Base-by-base conservation (phyloP, 768 basidiomycete genomes). In the Suillus spraguei region DNA sequence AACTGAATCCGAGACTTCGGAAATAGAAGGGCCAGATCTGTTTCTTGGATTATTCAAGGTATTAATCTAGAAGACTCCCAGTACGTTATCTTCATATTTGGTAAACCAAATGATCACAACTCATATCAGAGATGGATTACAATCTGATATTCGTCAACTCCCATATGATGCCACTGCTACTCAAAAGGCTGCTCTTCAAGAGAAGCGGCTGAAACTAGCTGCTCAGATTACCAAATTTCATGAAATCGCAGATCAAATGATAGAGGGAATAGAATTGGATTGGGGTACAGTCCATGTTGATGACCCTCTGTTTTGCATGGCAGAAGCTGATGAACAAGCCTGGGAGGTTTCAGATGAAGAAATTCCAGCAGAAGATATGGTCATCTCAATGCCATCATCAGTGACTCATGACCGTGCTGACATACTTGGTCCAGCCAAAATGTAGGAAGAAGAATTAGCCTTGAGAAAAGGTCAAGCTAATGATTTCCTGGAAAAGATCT, bases 31-130 rank as follows among this genome's bases (percentile, higher is more conserved):
- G 1, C 22, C 1, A 4, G 47, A 49, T 14, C 47, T 5, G 13
- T 49, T 2, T 6, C 47, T 49, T 63, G 62, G 58, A 35, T 60
- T 8, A 33, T 63, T 16, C 47, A 33, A 7, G 58, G 62, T 14
- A 59, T 63, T 3, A 63, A 60, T 35, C 47, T 49, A 13, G 47
- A 49, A 11, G 22, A 49, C 4, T 24, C 22, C 13, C 47, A 49
- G 47, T 47, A 47, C 0, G 1, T 47, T 42, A 10, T 42, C 17
- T n/a, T n/a, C n/a, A n/a, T n/a, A n/a, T n/a, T n/a, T n/a, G n/a
- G n/a, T n/a, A n/a, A n/a, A n/a, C n/a, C n/a, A n/a, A n/a, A n/a
- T n/a, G n/a, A n/a, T n/a, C n/a, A n/a, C n/a, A n/a, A n/a, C n/a
- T n/a, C n/a, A n/a, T n/a, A n/a, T n/a, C 8, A 49, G 47, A 13